Conservation (phyloP, 495 filamentous ascomycete species). For the Neurospora sp. region DNA sequence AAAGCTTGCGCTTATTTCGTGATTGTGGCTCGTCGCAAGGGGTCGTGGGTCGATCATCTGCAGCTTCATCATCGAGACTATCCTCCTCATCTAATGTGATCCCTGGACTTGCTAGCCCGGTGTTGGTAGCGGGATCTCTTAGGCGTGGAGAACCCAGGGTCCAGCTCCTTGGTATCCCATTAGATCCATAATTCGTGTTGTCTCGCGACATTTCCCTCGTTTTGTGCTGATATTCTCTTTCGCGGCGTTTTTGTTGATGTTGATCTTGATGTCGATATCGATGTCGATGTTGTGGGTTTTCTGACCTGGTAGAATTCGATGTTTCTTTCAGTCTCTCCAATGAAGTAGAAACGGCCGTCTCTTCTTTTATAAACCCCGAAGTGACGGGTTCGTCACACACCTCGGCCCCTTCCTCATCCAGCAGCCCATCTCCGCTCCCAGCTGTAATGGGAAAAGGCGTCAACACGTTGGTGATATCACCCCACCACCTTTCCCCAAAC, state of each 20-base stretch:
- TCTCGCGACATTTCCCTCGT: neutral
- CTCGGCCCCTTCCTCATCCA: conserved; percentile 37
- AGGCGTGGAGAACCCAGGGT: neutral
- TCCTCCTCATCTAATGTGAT: neutral
- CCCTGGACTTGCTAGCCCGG: neutral
- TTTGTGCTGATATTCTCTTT: neutral
- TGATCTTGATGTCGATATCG: neutral
- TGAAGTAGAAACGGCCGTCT: neutral
- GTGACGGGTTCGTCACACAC: conserved; percentile 39
- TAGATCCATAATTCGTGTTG: neutral
- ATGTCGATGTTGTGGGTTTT: neutral
- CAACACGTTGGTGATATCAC: conserved; percentile 55
- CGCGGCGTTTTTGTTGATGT: neutral
- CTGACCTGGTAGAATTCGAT: neutral
- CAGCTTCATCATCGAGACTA: neutral
- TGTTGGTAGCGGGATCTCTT: neutral
- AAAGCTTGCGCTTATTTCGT: neutral
- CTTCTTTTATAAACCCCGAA: neutral
- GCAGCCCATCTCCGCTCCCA: conserved; percentile 35
- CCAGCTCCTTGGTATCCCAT: neutral
- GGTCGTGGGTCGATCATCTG: neutral
- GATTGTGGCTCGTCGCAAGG: neutral
- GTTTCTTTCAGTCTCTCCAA: conserved; percentile 14
- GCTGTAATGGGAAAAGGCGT: conserved; percentile 48
- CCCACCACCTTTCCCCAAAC: conserved; percentile 61